Evolutionary conservation across 2,329 filamentous ascomycete species (phyloP).

Genomic region (Fusarium penzigii): DNA sequence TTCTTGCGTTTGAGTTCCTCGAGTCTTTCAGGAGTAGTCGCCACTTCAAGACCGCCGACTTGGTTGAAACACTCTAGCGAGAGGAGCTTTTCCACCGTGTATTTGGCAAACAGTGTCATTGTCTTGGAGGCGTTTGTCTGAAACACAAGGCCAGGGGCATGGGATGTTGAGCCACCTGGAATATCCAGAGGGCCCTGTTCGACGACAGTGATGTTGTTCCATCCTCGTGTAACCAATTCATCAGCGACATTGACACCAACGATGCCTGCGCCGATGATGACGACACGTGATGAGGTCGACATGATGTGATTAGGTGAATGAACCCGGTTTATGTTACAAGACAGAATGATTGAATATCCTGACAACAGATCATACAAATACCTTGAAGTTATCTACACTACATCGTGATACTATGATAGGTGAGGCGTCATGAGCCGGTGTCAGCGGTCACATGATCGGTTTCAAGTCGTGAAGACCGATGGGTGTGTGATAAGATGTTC

Average conservation of each 20-base stretch:
- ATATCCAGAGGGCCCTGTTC: conserved; percentile 64
- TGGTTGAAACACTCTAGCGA: conserved; percentile 63
- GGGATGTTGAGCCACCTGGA: conserved; percentile 66
- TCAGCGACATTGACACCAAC: conserved; percentile 66
- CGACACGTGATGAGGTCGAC: conserved; percentile 43
- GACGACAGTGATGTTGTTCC: conserved; percentile 63
- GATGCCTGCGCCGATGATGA: conserved; percentile 65
- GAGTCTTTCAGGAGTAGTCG: conserved; percentile 58
- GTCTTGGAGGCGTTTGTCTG: conserved; percentile 61
- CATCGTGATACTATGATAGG: background rate
- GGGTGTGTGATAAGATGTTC: conserved; percentile 10
- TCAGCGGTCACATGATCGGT: conserved; percentile 26
- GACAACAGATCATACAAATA: background rate
- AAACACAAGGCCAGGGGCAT: conserved; percentile 65
- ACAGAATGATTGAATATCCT: background rate
- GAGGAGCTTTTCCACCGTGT: conserved; percentile 61
- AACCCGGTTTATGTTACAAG: background rate
- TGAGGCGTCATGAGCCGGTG: conserved; percentile 4
- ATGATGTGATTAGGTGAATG: conserved; percentile 5
- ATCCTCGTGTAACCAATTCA: conserved; percentile 62
- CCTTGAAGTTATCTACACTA: background rate
- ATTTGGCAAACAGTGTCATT: conserved; percentile 59
- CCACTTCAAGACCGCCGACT: conserved; percentile 63
- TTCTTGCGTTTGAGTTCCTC: conserved; percentile 64
- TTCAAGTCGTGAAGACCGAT: background rate